Evolutionary conservation across 768 basidiomycete species (phyloP), one percentile per base, ranked within the genome.

Genomic region (Fistulinella prunicolor): DNA sequence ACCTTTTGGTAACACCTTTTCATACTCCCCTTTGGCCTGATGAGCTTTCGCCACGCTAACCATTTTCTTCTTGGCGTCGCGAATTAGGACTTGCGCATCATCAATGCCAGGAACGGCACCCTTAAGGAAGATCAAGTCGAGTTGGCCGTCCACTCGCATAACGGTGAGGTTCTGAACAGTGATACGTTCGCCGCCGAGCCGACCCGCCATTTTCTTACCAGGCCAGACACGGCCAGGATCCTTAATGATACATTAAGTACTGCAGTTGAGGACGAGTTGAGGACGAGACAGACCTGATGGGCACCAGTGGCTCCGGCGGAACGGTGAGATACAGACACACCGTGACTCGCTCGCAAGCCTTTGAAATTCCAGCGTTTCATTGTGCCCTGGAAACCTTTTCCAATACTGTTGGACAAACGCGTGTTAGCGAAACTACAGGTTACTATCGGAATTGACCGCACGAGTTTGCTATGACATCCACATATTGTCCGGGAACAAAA

Each of bases 131-230:
- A 99, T 75, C 44, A 97, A 80, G 69, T 98, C 86, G 40, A 96
- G 81, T 13, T 73, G 71, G 19, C 81, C 81, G 73, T 99, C 96
- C 50, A 99, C 79, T 19, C 93, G 87, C 46, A 94, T 79, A 36
- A 98, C 91, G 1, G 85, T 68, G 21, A 98, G 82, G 63, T 97
- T 98, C 61, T 95, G 93, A 13, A 78, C 76, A 8, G 95, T 98
- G 9, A 80, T 79, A 34, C 85, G 83, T 53, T 81, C 76, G 47
- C 83, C 86, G 42, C 96, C 96, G 76, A 97, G 84, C 20, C 85
- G 85, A 28, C 96, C 96, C 9, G 95, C 83, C 95, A 96, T 97
- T 75, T 97, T 98, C 73, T 94, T 96, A 30, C 96, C 96, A 4
- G 96, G 96, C 72, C 89, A 93, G 6, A 97, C 78, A 60, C 96